Evolutionary conservation across 2,329 filamentous ascomycete genomes (phyloP), one percentile per base, ranked within the genome.

Genomic region (Monosporascus sp.): DNA sequence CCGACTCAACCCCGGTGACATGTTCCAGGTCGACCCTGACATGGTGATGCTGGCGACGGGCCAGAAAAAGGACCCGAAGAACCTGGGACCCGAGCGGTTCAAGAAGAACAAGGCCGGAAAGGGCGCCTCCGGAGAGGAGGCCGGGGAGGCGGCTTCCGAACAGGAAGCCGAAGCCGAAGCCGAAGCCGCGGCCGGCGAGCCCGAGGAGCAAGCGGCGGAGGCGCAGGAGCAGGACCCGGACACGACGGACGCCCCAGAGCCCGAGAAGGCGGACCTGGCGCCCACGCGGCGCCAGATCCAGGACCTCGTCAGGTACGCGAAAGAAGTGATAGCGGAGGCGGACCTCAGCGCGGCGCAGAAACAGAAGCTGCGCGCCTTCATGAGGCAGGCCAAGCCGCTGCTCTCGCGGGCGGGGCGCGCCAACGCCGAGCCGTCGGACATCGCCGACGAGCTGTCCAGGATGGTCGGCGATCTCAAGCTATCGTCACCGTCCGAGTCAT

Each of bases 11-110:
- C 95, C 94, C 3, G 94, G 94, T 62, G 94, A 99, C 70, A 90
- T 99, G 85, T 99, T 99, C 79, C 91, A 96, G 70, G 93, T 99
- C 64, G 88, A 97, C 20, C 81, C 89, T 37, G 90, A 96, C 40
- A 85, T 87, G 63, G 94, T 99, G 53, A 80, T 99, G 72, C 92
- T 82, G 65, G 93, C 90, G 36, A 96, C 92, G 1, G 94, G 94
- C 54, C 80, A 82, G 26, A 81, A 83, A 48, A 94, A 91, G 72
- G 79, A 57, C 57, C 50, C 40, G 40, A 59, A 63, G 27, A 31
- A 31, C 27, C 27, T 31, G 27, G 44, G 56, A 52, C 48, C 48
- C 48, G 65, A 62, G 37, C 65, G 68, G 46, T 64, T 57, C 50
- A 62, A 51, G 54, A 66, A 54, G 53, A 55, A 49, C 60, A 53